Evolutionary conservation across 2,329 filamentous ascomycete genomes (phyloP), one percentile per base, ranked within the genome.

Genomic region (Tolypocladium tropicale): DNA sequence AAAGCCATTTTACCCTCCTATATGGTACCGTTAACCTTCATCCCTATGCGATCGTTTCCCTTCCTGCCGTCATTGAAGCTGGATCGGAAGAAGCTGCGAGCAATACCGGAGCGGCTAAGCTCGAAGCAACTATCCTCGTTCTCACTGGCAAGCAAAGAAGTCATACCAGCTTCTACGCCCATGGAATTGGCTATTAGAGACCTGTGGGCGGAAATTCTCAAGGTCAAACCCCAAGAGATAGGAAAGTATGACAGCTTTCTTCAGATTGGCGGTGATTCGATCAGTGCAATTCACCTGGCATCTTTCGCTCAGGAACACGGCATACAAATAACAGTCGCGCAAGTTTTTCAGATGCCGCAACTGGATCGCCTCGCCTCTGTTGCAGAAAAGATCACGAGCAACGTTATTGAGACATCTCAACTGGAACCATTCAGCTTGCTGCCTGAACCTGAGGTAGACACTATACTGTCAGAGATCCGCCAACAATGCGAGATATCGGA

Each of bases 51-150:
- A 2, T 46, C 34, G 6, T 62, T 61, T 48, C 60, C 61, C 2
- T 58, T 59, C 23, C 53, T 59, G 12, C 55, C 54, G 12, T 61
- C 61, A 1, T 53, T 52, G 23, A 63, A 62, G 55, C 28, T 61
- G 1, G 60, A 63, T 48, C 51, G 61, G 12, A 59, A 58, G 37
- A 39, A 23, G 3, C 50, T 59, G 3, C 39, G 39, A n/a, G 18
- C 39, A 12, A 23, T 43, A 1, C 39, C 21, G n/a, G n/a, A 23
- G 39, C 39, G 23, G 21, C n/a, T 43, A 4, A 23, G n/a, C 11
- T 43, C 39, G 4, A 43, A 43, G 21, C 39, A 43, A 23, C 14
- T 43, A 3, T 23, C 21, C 10, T 43, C n/a, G 14, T 43, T 43
- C 14, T 57, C 37, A 6, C 30, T 33, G 30, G 54, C 18, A 28